Conservation (phyloP, 1,139 yeast genomes). For the Saccharomycopsis hybrid region DNA sequence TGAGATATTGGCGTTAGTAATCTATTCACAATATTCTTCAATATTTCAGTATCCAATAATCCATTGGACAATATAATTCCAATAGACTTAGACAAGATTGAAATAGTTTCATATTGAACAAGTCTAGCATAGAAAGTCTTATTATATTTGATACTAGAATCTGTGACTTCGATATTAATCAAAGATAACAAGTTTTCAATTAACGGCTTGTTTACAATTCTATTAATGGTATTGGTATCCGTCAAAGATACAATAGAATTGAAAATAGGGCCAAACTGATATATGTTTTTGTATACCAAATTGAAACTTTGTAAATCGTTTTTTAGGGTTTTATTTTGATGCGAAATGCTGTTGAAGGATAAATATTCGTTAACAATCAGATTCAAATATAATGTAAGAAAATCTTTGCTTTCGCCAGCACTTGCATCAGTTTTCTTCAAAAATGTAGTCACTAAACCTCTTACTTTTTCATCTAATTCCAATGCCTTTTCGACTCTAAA, state of each 20-base stretch:
- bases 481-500: conserved; percentile 66
- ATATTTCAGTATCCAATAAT: not conserved
- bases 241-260: conserved; percentile 12
- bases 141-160: not conserved
- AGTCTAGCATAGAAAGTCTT: conserved; percentile 24
- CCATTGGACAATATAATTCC: conserved; percentile 30
- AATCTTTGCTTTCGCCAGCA: not conserved
- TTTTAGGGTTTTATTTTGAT: not conserved
- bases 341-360: not conserved
- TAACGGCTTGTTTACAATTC: not conserved
- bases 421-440: conserved; percentile 23
- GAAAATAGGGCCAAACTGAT: conserved; percentile 13
- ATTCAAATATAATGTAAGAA: conserved; percentile 1
- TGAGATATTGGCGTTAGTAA: not conserved
- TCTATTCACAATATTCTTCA: not conserved
- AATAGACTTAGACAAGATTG: conserved; percentile 39
- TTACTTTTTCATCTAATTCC: conserved; percentile 52
- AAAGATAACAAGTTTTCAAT: conserved; percentile 3
- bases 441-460: conserved; percentile 30
- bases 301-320: conserved; percentile 2
- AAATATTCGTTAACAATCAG: conserved; percentile 3
- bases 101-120: conserved; percentile 26
- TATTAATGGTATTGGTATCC: not conserved
- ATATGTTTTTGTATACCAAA: conserved; percentile 10
- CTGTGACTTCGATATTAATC: conserved; percentile 2